Base-by-base conservation (phyloP, 345 rosid species). In the Pugionium cornutum region DNA sequence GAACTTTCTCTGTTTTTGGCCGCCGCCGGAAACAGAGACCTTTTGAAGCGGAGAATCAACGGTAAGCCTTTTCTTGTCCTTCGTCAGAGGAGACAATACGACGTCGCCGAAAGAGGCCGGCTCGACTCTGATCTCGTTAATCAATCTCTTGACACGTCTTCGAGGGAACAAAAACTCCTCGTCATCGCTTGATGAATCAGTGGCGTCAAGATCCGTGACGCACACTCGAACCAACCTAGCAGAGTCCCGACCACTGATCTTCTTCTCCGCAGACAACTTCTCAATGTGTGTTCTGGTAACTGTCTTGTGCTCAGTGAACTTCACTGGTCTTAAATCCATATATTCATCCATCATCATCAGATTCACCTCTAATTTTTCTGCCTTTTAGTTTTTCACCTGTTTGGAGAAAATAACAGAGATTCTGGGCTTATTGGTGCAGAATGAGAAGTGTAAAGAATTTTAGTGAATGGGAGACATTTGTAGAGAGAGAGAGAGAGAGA, bases 141-240 rank as follows among this genome's bases (percentile, higher is more conserved):
- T 79, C 36, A 78, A 81, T 7, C 86, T 81, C 75, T 88, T 94
- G 58, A 90, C 92, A 10, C 97, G 68, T 54, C 69, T 84, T 3
- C 95, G 73, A 3, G 62, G 75, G 31, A 75, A 50, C 34, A 62
- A 2, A 39, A 74, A 52, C 36, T 73, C 82, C 1, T 64, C 86
- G 27, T 83, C 94, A 25, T 88, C 97, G 33, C 95, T 84, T 53
- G 96, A 91, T 26, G 99, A 90, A 71, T 94, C 99, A 4, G 99
- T 94, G 4, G 99, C 99, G 39, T 90, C 86, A 0, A 73, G 82
- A 66, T 94, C 99, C 4, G 78, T 82, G 7, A 85, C 57, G 8
- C 79, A 83, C 36, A 94, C 77, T 10, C 97, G 83, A 5, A 94
- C 81, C 9, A 83, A 42, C 58, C 80, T 78, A 30, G 62, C 7